phyloP scores from a whole-genome alignment of 164 flowering plant species.

The Magnolia changhungtana region DNA sequence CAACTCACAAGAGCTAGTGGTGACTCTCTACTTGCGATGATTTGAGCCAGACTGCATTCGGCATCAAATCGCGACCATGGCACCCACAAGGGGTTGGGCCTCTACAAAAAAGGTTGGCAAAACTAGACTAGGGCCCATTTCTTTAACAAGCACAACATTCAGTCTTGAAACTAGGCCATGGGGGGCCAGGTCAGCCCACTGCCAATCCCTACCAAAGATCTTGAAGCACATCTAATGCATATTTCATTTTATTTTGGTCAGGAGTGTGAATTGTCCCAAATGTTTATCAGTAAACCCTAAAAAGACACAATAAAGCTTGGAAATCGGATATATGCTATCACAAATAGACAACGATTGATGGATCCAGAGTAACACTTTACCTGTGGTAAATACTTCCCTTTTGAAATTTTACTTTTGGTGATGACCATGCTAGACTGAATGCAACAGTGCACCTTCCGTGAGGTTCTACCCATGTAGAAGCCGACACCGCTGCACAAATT shows the following conservation, averaged over 20 bases:
- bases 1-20: too few species aligned
- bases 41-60: too few species aligned
- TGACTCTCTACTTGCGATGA: too few species aligned
- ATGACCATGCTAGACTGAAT: conserved; percentile 83
- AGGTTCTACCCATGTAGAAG: conserved; percentile 92
- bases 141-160: too few species aligned
- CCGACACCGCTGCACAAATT: conserved; percentile 87
- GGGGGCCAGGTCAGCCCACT: not conserved
- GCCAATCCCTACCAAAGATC: not conserved
- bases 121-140: too few species aligned
- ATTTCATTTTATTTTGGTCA: not conserved
- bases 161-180: too few species aligned
- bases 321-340: not conserved
- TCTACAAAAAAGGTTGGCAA: too few species aligned
- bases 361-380: conserved; percentile 26
- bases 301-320: not conserved
- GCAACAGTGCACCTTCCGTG: conserved; percentile 89
- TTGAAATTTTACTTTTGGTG: conserved; percentile 78
- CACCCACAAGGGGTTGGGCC: too few species aligned
- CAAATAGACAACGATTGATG: not conserved
- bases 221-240: not conserved
- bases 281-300: too few species aligned
- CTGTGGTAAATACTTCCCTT: conserved; percentile 75
- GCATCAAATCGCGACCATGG: too few species aligned
- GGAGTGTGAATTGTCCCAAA: not conserved